Evolutionary conservation across 1,284 basidiomycete genomes (phyloP).

Genomic region (Ceratobasidium sp.): DNA sequence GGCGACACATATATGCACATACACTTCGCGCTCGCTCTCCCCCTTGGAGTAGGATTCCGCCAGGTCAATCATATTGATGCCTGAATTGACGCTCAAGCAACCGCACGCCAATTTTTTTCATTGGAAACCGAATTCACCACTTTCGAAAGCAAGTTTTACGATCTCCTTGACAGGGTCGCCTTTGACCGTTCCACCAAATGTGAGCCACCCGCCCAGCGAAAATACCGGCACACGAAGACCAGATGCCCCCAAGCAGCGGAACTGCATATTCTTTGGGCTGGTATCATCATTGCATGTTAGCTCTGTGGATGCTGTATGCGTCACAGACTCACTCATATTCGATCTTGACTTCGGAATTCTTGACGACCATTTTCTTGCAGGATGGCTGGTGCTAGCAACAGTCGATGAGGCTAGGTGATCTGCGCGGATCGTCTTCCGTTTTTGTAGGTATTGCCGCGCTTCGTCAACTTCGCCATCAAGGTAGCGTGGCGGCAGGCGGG

Average conservation of each 20-base stretch:
- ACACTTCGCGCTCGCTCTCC: slow-evolving; percentile 76
- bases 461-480: too few species aligned
- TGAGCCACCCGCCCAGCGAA: slow-evolving; percentile 84
- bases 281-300: too few species aligned
- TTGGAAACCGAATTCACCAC: too few species aligned
- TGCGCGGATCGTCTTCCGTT: too few species aligned
- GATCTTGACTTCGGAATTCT: slow-evolving; percentile 42
- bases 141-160: slow-evolving; percentile 52
- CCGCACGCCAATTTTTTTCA: neutral
- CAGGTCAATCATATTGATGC: slow-evolving; percentile 71
- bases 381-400: too few species aligned
- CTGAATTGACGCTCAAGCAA: slow-evolving; percentile 52
- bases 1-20: too few species aligned
- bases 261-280: slow-evolving; percentile 72
- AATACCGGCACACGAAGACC: slow-evolving; percentile 84
- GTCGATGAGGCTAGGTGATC: too few species aligned
- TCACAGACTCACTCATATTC: slow-evolving; percentile 14
- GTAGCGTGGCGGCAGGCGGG: too few species aligned
- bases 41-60: slow-evolving; percentile 78
- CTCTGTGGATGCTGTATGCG: too few species aligned
- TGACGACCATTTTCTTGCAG: slow-evolving; percentile 46
- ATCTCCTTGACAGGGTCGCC: slow-evolving; percentile 76
- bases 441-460: too few species aligned
- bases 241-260: slow-evolving; percentile 78
- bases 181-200: slow-evolving; percentile 76